Evolutionary conservation across 31 red algal genomes (phyloP), one percentile per base, ranked within the genome.

Genomic region (Asparagopsis taxiformis): DNA sequence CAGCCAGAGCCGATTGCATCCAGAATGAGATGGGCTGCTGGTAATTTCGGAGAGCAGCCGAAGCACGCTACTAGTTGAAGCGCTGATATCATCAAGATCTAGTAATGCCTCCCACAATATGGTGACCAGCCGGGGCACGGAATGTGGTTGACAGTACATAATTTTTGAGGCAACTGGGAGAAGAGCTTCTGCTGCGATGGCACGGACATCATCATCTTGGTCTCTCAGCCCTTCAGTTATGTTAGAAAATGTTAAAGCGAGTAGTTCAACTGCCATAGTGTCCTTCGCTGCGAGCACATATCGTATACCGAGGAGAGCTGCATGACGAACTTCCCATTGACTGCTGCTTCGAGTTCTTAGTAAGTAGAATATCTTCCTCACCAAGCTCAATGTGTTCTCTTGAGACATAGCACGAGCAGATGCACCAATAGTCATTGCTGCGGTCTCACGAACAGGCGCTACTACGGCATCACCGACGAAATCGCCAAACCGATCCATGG

Each of bases 401-500:
- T 62, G 59, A 13, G 76, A 65, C 82, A 86, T 72, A 25, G 46
- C 84, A 2, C 73, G 53, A 15, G 75, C 65, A 11, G 68, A 71
- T 50, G 95, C 87, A 30, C 73, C 94, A 17, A 98, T 69, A 36
- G 85, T 87, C 95, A 94, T 94, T 28, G 90, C 77, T 7, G 90
- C 95, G 15, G 95, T 84, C 57, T 98, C 95, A 5, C 84, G 76
- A 23, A 98, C 95, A 30, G 95, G 95, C 31, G 95, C 95, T 1
- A 98, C 85, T 9, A 94, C 91, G 30, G 82, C 75, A 48, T 93
- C 87, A 22, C 84, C 91, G 16, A 89, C 91, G 65, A 88, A 98
- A 80, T 98, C 95, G 31, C 90, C 85, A 74, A 98, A 98, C 2
- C 95, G 85, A 54, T 98, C 95, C 70, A 98, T 84, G 23, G 95